These are phyloP conservation scores for Verticillium klebahnii DNA, from an alignment of 2,329 filamentous ascomycete species.

Conservation along the genomic window DNA sequence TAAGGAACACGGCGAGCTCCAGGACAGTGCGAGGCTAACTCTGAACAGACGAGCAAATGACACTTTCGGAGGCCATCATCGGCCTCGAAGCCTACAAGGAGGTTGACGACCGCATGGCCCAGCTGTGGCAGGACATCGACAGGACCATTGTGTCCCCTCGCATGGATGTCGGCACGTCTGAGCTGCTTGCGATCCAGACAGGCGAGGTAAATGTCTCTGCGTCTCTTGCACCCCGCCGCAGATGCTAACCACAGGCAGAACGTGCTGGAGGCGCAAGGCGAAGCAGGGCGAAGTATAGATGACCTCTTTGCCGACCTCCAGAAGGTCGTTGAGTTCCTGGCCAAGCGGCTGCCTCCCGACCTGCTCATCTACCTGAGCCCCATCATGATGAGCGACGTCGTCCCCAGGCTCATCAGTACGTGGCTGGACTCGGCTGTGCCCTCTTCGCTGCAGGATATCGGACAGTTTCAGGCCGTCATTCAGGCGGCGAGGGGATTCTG, in stretches of 20 bases:
- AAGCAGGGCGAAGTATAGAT: constrained; percentile 40
- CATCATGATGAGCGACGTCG: constrained; percentile 65
- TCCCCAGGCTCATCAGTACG: constrained; percentile 61
- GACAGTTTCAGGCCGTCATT: constrained; percentile 67
- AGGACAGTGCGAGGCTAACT: constrained; percentile 14
- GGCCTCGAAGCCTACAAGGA: constrained; percentile 57
- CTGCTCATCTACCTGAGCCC: constrained; percentile 58
- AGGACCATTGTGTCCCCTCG: constrained; percentile 56
- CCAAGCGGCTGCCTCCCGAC: constrained; percentile 46
- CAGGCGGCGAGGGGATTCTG: constrained; percentile 61
- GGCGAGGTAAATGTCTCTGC: constrained; percentile 5
- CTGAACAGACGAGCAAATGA: constrained; percentile 44
- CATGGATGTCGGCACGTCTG: constrained; percentile 36
- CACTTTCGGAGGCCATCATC: constrained; percentile 47
- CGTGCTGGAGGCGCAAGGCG: constrained; percentile 35
- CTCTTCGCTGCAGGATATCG: constrained; percentile 65
- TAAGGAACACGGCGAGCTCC: constrained; percentile 18
- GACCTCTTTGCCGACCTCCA: constrained; percentile 51
- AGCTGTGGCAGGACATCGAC: constrained; percentile 60
- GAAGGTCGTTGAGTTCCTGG: constrained; percentile 46
- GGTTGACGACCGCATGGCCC: constrained; percentile 53
- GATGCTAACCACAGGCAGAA: constrained; percentile 27
- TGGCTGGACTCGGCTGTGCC: constrained; percentile 80
- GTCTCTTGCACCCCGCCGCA: neutral
- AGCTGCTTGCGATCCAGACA: constrained; percentile 33